Base-by-base conservation (phyloP, 805 yeast genomes). In the Metahyphopichia silvanorum region DNA sequence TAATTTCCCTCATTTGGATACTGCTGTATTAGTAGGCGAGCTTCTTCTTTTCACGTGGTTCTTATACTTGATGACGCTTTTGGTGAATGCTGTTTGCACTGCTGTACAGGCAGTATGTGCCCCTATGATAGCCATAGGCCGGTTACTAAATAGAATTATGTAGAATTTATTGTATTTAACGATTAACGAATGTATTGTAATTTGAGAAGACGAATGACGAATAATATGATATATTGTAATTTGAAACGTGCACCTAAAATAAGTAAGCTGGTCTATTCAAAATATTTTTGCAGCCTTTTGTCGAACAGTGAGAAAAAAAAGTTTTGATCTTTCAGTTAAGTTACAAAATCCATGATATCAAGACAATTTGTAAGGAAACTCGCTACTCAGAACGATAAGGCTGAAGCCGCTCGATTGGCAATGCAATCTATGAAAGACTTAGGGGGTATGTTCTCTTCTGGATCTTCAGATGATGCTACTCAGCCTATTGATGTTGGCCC, bases 401-500 rank as follows among this genome's bases (percentile, higher is more conserved):
- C 37, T 7, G 66, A 63, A 42, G 70, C 71, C 1, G 66, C 68
- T 2, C 46, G 59, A 31, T 44, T 65, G 9, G 69, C 69, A 11
- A 41, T 60, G 37, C 65, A 60, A 38, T 60, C 70, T 4, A 32
- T 65, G 14, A 63, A 63, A 42, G 73, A 66, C 38, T 51, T 66
- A 26, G 66, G 68, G 6, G 37, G 55, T 5, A 49, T 66, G 37
- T 57, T 66, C 27, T 59, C 66, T n/a, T 34, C 46, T 1, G 31
- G 42, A 11, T 32, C 54, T n/a, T 58, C 58, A n/a, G 69, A 57
- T 34, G 63, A 64, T 20, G 71, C 60, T 2, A 56, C 61, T 3
- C 75, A 71, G 43, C 71, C 71, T 7, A 71, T 73, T 20, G 76
- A 74, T 29, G 60, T 74, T 0, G 47, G 40, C 11, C 71, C 74